phyloP scores from a whole-genome alignment of 2,329 filamentous ascomycete genomes.

The Ophiocordyceps camponoti-rufipedis region DNA sequence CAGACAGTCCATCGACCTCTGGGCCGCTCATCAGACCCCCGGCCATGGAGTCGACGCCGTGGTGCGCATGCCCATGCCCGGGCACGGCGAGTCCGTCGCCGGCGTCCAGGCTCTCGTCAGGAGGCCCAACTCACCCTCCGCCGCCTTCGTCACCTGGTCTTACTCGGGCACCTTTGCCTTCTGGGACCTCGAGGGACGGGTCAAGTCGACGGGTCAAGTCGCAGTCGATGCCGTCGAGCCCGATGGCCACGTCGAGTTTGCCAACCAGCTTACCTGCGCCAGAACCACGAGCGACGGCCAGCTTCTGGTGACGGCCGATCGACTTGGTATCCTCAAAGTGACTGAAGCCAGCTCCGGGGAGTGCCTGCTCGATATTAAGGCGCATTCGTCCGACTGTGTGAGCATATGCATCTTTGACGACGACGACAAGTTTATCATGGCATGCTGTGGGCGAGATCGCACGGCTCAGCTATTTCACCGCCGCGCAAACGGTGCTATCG shows the following conservation, averaged over 20 bases:
- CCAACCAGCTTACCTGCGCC: constrained; percentile 42
- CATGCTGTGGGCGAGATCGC: constrained; percentile 71
- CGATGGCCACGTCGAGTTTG: constrained; percentile 29
- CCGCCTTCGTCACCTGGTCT: constrained; percentile 82
- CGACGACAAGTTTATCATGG: constrained; percentile 46
- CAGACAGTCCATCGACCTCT: constrained; percentile 56
- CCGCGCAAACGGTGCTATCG: constrained; percentile 37
- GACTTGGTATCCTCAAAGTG: constrained; percentile 61
- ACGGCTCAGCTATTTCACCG: constrained; percentile 79
- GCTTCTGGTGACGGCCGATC: constrained; percentile 69
- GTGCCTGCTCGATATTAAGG: constrained; percentile 56
- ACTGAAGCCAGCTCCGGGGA: constrained; percentile 43
- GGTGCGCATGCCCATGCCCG: constrained; percentile 37
- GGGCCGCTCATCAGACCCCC: constrained; percentile 26
- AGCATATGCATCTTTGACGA: constrained; percentile 57
- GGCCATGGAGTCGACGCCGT: constrained; percentile 17
- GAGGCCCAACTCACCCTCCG: constrained; percentile 38
- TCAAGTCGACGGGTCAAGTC: constrained; percentile 45
- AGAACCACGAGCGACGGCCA: constrained; percentile 41
- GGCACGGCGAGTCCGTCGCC: constrained; percentile 45
- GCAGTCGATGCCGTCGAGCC: constrained; percentile 44
- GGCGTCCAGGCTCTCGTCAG: constrained; percentile 49
- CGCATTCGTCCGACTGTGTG: constrained; percentile 72
- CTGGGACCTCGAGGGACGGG: constrained; percentile 60
- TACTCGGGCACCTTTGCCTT: constrained; percentile 62